These are phyloP conservation scores for Comarum palustre DNA, from an alignment of 306 rosid genomes.

Conservation along the genomic window DNA sequence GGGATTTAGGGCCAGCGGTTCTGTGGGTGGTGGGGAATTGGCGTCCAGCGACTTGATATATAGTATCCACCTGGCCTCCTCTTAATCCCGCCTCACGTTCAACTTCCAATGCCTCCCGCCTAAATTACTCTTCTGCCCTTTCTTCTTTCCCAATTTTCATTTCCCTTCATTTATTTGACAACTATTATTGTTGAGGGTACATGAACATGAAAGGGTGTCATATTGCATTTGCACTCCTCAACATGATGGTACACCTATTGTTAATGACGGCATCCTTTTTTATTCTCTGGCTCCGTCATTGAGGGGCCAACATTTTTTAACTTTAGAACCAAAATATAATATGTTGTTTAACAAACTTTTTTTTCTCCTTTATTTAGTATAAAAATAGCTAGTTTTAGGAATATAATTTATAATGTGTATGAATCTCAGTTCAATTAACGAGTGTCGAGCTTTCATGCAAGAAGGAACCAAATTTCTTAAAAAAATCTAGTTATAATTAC, in stretches of 20 bases:
- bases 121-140: constrained; percentile 35
- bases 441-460: neutral
- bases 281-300: too few species aligned
- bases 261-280: too few species aligned
- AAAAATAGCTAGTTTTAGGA: neutral
- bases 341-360: neutral
- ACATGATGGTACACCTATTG: too few species aligned
- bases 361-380: neutral
- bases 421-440: neutral
- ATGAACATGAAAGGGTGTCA: too few species aligned
- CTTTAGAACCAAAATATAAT: neutral
- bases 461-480: neutral
- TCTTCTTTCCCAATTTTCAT: neutral
- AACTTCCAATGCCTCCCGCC: constrained; percentile 11
- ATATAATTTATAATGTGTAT: neutral
- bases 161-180: neutral
- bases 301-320: neutral
- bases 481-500: too few species aligned
- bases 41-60: constrained; percentile 31
- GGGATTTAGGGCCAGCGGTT: constrained; percentile 45
- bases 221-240: too few species aligned
- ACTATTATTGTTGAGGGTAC: neutral
- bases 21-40: constrained; percentile 41
- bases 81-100: constrained; percentile 40
- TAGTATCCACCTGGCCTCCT: constrained; percentile 37